phyloP scores from a whole-genome alignment of 2,329 filamentous ascomycete genomes.

The Emmonsiellopsis sp. region DNA sequence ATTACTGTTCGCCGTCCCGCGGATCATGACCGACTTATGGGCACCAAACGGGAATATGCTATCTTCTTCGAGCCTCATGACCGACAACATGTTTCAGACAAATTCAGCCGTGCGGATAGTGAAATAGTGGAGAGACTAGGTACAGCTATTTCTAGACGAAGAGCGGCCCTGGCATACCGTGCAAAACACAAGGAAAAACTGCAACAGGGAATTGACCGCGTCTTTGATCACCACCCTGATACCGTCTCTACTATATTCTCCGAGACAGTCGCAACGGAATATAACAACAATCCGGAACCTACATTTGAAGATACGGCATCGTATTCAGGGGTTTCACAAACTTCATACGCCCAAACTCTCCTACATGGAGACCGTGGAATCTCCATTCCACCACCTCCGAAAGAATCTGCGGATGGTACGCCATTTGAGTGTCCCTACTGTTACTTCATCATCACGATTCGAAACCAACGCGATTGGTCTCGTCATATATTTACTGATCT shows the following conservation, averaged over 20 bases:
- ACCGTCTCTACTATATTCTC: not conserved
- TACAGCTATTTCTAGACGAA: slow-evolving; percentile 24
- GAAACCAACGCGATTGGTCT: slow-evolving; percentile 22
- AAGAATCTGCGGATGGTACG: too few relatives aligned
- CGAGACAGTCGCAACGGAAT: not conserved
- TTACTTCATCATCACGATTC: slow-evolving; percentile 25
- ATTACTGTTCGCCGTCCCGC: slow-evolving; percentile 27
- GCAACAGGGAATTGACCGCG: slow-evolving; percentile 19
- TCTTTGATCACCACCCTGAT: slow-evolving; percentile 12
- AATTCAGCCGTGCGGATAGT: slow-evolving; percentile 17
- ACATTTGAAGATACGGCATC: not conserved
- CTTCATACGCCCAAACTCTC: not conserved
- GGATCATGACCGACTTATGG: slow-evolving; percentile 22
- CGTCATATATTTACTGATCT: slow-evolving; percentile 33
- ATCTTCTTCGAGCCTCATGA: slow-evolving; percentile 7
- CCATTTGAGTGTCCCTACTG: slow-evolving; percentile 38
- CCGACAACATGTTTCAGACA: slow-evolving; percentile 18
- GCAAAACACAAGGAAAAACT: slow-evolving; percentile 22
- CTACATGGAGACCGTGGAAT: not conserved
- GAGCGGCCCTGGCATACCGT: slow-evolving; percentile 31
- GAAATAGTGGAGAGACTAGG: slow-evolving; percentile 20
- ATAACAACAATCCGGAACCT: too few relatives aligned
- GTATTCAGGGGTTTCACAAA: not conserved
- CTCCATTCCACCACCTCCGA: not conserved
- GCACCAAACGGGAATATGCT: not conserved